Evolutionary conservation across 805 yeast genomes (phyloP), one percentile per base, ranked within the genome.

Genomic region (Hanseniaspora taiwanica): DNA sequence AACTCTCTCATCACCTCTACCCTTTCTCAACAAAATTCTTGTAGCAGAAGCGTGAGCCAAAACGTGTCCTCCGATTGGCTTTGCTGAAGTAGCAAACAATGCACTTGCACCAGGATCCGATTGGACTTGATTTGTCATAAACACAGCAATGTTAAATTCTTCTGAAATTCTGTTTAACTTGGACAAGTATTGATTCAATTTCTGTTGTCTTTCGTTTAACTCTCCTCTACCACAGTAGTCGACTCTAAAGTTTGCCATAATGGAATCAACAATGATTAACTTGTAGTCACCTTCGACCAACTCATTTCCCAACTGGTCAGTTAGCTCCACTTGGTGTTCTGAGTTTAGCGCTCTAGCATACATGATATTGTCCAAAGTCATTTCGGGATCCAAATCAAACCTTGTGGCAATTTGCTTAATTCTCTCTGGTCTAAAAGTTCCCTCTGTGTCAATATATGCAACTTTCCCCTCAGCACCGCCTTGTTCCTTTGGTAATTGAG

Each of bases 381-480:
- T 72, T 45, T 76, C 79, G 1, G 83, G 76, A 48, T 80, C 82
- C 43, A 81, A 65, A 0, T 75, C 81, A 55, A 73, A 81, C 42
- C 83, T 60, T 46, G 69, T 74, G 1, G 89, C 85, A 48, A 81
- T 81, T 32, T 77, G 71, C 31, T 58, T 61, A 39, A 74, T 69
- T 53, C 78, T 64, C 44, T 78, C 84, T 2, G 89, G 89, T 42
- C 89, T 68, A 47, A 81, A 81, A 1, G 89, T 81, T 4, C 89
- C 89, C 53, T 81, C 89, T 0, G 89, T 80, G 51, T 81, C 89
- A 43, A 81, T 76, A 50, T 74, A 81, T 8, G 82, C 78, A 21
- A 81, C 83, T 58, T 80, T 81, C 0, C 89, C 89, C 54, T 79
- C 87, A 12, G 78, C 86, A 3, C 89, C 89, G 3, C 87, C 87